phyloP scores from a whole-genome alignment of 345 rosid genomes.

The Rhizophora mangle region DNA sequence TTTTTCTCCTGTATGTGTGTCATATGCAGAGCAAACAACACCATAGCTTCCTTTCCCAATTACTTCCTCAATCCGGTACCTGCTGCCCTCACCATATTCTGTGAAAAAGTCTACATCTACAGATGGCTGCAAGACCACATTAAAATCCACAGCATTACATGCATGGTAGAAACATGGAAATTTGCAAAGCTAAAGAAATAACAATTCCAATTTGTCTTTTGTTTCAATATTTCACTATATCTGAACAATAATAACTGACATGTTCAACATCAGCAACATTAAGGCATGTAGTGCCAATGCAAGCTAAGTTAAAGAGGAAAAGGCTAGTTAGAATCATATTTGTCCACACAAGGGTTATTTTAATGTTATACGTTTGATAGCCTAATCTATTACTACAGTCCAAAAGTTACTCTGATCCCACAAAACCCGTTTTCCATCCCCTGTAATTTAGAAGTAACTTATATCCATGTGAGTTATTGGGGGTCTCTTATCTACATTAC shows the following conservation, averaged over 20 bases:
- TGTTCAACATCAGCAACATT: constrained; percentile 3
- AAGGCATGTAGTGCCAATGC: not conserved
- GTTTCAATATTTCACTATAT: not conserved
- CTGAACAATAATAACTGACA: not conserved
- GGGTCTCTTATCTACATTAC: not conserved
- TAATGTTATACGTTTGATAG: not conserved
- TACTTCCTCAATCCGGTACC: constrained; percentile 85
- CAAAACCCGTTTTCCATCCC: not conserved
- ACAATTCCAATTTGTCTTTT: not conserved
- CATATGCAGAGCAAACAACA: constrained; percentile 84
- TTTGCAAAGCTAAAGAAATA: not conserved
- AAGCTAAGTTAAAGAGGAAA: not conserved
- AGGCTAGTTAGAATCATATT: not conserved
- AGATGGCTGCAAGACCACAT: constrained; percentile 52
- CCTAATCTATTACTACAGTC: not conserved
- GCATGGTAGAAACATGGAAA: not conserved
- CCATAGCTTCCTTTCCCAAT: constrained; percentile 97
- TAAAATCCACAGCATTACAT: not conserved
- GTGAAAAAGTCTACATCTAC: constrained; percentile 86
- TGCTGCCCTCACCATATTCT: constrained; percentile 86
- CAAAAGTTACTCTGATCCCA: not conserved
- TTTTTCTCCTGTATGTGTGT: constrained; percentile 73
- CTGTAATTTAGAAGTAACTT: not conserved
- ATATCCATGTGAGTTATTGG: not conserved
- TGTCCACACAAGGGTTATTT: not conserved